These are phyloP conservation scores for Apiospora saccharicola DNA, from an alignment of 2,329 filamentous ascomycete species.

Conservation along the genomic window DNA sequence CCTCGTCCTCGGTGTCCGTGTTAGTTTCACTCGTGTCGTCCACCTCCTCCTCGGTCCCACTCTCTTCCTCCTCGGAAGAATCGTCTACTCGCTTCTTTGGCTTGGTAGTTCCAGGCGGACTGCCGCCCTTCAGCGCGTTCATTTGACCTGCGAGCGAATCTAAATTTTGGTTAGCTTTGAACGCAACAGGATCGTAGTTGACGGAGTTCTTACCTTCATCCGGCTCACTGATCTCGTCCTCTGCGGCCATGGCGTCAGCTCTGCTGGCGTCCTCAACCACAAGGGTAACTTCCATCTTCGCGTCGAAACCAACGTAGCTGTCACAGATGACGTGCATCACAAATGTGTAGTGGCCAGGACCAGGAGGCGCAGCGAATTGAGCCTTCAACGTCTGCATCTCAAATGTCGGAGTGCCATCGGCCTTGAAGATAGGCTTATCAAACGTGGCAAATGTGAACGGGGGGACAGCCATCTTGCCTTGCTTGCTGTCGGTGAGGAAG, in stretches of 20 bases:
- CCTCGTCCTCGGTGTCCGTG: slow-evolving; percentile 70
- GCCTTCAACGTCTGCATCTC: slow-evolving; percentile 96
- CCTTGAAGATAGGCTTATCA: slow-evolving; percentile 85
- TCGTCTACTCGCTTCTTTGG: slow-evolving; percentile 66
- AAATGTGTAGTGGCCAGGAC: slow-evolving; percentile 92
- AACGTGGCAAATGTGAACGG: slow-evolving; percentile 96
- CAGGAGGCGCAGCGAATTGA: slow-evolving; percentile 93
- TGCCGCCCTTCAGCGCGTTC: slow-evolving; percentile 81
- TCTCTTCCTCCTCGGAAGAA: slow-evolving; percentile 77
- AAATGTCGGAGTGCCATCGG: slow-evolving; percentile 85
- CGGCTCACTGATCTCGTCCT: slow-evolving; percentile 97
- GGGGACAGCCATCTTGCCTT: slow-evolving; percentile 94
- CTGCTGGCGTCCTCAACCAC: slow-evolving; percentile 89
- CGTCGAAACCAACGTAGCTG: slow-evolving; percentile 93
- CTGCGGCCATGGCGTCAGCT: slow-evolving; percentile 78
- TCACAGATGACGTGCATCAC: slow-evolving; percentile 94
- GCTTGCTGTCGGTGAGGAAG: slow-evolving; percentile 92
- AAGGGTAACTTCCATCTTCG: slow-evolving; percentile 88
- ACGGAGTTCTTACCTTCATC: slow-evolving; percentile 80
- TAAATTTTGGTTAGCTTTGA: slow-evolving; percentile 49
- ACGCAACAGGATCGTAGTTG: slow-evolving; percentile 25
- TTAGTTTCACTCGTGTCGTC: slow-evolving; percentile 73
- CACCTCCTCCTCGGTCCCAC: slow-evolving; percentile 78
- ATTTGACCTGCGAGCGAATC: slow-evolving; percentile 92
- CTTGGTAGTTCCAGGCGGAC: slow-evolving; percentile 59